Percentiles rank a stretch among this genome's conserved stretches.
Evolutionary conservation across 352 stramenopile species (phyloP).

Genomic region (Aphanomyces euteiches): DNA sequence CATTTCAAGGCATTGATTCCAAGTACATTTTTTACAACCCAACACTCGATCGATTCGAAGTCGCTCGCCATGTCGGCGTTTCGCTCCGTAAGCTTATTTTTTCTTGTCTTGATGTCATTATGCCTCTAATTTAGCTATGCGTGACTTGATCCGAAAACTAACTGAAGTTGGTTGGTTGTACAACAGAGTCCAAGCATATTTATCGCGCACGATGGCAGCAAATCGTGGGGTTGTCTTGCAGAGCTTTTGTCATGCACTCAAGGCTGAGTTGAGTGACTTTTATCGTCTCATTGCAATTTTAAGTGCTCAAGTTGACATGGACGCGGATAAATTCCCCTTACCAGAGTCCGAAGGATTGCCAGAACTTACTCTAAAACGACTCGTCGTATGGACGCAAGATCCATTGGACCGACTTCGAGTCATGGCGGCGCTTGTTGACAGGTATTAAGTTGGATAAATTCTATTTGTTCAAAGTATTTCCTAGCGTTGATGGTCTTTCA

Average conservation of each 20-base stretch:
- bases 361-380: slow-evolving; percentile 80
- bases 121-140: slow-evolving; percentile 51
- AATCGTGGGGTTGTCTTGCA: slow-evolving; percentile 76
- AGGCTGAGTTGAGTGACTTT: slow-evolving; percentile 89
- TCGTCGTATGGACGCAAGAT: slow-evolving; percentile 89
- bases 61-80: slow-evolving; percentile 67
- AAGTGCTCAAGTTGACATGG: slow-evolving; percentile 84
- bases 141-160: slow-evolving; percentile 74
- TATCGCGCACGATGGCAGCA: slow-evolving; percentile 57
- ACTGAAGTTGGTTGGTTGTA: slow-evolving; percentile 90
- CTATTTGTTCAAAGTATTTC: background rate
- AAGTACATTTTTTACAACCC: slow-evolving; percentile 84
- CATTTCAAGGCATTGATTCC: slow-evolving; percentile 91
- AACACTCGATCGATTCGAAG: slow-evolving; percentile 70
- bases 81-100: slow-evolving; percentile 58
- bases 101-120: background rate
- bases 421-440: slow-evolving; percentile 87
- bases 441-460: slow-evolving; percentile 34
- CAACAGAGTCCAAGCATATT: slow-evolving; percentile 72
- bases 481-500: slow-evolving; percentile 70
- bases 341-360: slow-evolving; percentile 34
- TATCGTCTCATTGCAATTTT: slow-evolving; percentile 91
- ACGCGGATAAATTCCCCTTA: slow-evolving; percentile 54
- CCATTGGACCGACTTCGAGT: slow-evolving; percentile 83
- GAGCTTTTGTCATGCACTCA: slow-evolving; percentile 88